Evolutionary conservation across 148 eudicot genomes (phyloP), one percentile per base, ranked within the genome.

Genomic region (Agrostemma githago): DNA sequence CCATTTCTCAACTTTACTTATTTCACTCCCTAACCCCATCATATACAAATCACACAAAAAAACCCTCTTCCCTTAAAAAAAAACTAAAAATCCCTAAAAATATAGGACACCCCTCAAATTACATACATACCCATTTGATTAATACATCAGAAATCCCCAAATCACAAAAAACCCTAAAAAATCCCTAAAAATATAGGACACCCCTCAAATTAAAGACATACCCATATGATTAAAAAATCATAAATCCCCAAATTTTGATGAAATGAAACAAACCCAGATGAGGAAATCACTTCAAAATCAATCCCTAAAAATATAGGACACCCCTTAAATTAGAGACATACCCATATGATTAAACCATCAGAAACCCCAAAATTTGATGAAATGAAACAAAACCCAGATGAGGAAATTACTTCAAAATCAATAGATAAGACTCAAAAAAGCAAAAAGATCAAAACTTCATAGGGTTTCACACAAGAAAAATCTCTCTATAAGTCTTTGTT

Each of bases 11-110:
- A 82, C 82, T 78, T 88, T 87, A 51, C 74, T 86, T 74, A 80
- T 85, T 38, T 86, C 91, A 67, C 81, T 81, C 48, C 80, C 84
- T 40, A 86, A 70, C 68, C 91, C 93, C 97, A 94, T 94, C 66
- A 77, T 81, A 82, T 14, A 26, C 34, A 26, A 26, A 26, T 26
- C 34, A 26, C 34, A 26, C 0, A 26, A 26, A 51, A 39, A 54
- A 77, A 46, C 63, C 39, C 56, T 46, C n/a, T 76, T 39, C 72
- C 17, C 37, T 14, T 72, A 76, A 81, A 66, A 72, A 78, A 66
- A 46, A 77, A n/a, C n/a, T 60, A 54, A 78, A 81, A 79, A 85
- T 66, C 85, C 87, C 85, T 69, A 76, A 84, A 82, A 74, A 46
- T 44, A 63, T 37, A 60, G 34, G 34, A 65, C 46, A 34, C 17